These are phyloP conservation scores for Aspergillus carbonarius DNA, from an alignment of 2,329 filamentous ascomycete species.

Conservation along the genomic window DNA sequence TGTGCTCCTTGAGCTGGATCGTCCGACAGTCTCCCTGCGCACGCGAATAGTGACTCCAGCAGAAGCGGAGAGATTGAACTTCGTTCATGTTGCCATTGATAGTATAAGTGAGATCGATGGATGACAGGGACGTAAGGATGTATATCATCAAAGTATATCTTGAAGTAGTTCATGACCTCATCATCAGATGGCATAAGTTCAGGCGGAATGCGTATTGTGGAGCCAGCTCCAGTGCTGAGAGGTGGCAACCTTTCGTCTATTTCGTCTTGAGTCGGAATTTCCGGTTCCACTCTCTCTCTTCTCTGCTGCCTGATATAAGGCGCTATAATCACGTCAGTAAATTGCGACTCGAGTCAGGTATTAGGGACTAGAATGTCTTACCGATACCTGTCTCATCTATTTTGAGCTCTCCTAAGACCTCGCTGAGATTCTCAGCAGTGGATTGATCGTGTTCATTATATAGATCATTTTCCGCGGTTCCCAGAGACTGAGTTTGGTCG, in stretches of 20 bases:
- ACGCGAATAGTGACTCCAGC: slow-evolving; percentile 87
- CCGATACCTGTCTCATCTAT: slow-evolving; percentile 85
- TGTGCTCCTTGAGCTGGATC: slow-evolving; percentile 82
- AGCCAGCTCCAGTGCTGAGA: slow-evolving; percentile 65
- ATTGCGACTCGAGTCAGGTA: neutral
- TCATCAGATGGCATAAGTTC: slow-evolving; percentile 91
- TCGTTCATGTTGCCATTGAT: slow-evolving; percentile 82
- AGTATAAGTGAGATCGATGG: slow-evolving; percentile 77
- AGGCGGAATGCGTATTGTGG: slow-evolving; percentile 81
- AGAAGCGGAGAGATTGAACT: slow-evolving; percentile 85
- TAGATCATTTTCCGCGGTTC: slow-evolving; percentile 44
- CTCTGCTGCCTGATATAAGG: slow-evolving; percentile 76
- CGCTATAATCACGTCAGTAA: slow-evolving; percentile 50
- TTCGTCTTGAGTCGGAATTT: slow-evolving; percentile 64
- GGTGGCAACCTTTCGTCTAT: slow-evolving; percentile 69
- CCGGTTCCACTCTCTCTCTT: slow-evolving; percentile 50
- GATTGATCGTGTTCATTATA: slow-evolving; percentile 64
- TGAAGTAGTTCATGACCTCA: slow-evolving; percentile 78
- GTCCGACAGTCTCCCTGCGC: slow-evolving; percentile 78
- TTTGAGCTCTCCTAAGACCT: slow-evolving; percentile 80
- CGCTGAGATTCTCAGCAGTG: slow-evolving; percentile 69
- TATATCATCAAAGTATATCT: slow-evolving; percentile 85
- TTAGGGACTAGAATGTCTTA: slow-evolving; percentile 46
- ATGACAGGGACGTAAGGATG: slow-evolving; percentile 92
- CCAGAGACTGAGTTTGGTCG: slow-evolving; percentile 26